A percentile compares a stretch with the other conserved stretches of the same genome.
Evolutionary conservation across 176 grass and related monocot species (phyloP).

Genomic region (Ensete glaucum): DNA sequence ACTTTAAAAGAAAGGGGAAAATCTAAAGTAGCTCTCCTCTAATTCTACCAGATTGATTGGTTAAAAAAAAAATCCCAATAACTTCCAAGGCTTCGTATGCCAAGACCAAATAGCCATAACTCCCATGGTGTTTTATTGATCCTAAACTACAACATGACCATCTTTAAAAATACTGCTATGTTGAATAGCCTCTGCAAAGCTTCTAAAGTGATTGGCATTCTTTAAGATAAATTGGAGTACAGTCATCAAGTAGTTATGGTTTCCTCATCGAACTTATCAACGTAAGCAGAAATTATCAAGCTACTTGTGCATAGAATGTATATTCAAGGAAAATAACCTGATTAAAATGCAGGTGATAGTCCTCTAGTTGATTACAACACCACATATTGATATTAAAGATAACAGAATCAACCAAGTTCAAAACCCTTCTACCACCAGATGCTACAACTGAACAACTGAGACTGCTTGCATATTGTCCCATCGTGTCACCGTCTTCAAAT

Average conservation of each 20-base stretch:
- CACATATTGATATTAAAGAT: constrained; percentile 52
- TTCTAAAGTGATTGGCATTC: not conserved
- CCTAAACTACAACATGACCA: not conserved
- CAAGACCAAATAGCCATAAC: no score
- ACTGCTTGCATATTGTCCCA: constrained; percentile 48
- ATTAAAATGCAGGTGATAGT: constrained; percentile 73
- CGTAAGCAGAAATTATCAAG: not conserved
- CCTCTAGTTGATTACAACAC: constrained; percentile 54
- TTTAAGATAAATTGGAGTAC: not conserved
- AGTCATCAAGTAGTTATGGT: no score
- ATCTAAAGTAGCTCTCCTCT: no score
- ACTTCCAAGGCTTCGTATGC: no score
- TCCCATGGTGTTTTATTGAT: no score
- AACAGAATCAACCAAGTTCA: constrained; percentile 54
- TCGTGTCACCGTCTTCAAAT: constrained; percentile 34
- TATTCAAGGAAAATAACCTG: constrained; percentile 31
- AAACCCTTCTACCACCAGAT: constrained; percentile 27
- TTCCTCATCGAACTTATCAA: no score
- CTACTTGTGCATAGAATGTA: not conserved
- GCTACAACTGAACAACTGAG: constrained; percentile 59
- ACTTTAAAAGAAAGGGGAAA: no score
- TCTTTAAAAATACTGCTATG: not conserved
- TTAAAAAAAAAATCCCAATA: no score
- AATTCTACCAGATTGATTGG: no score
- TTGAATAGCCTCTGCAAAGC: not conserved